Base-by-base conservation (phyloP, 129 eudicot species). In the Chrysanthemum seticuspe region DNA sequence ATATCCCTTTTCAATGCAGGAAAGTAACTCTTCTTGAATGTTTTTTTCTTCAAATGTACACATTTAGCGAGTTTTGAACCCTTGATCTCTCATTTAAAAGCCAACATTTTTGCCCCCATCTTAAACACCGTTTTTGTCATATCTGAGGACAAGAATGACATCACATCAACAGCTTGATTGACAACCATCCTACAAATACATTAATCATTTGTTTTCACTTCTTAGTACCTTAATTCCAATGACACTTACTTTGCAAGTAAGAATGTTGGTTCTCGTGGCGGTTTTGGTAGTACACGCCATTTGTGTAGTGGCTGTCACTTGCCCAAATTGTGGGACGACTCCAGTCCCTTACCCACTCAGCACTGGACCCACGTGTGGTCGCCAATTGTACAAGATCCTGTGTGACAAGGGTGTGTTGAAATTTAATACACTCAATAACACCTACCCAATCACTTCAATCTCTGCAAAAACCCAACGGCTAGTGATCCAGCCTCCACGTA, bases 291-390 rank as follows among this genome's bases (percentile, higher is more conserved):
- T 40, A 5, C 8, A 7, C 23, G 3, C 25, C 58, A 25, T 16
- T n/a, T 25, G 29, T 64, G 55, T 8, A 10, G 80, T 62, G 13
- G 72, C 73, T 6, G 18, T 78, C 18, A 74, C 27, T 0, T 90
- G 93, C 67, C 82, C 78, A 2, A 19, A 58, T 55, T n/a, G n/a
- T 87, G 88, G 93, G 61, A 76, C 40, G 6, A 79, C 65, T 10
- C 77, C 78, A n/a, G 87, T 89, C n/a, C 93, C 90, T 0, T 90
- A 87, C 68, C 91, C 90, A 7, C 76, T 90, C 6, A 87, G 89
- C 83, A 90, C 89, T 2, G 78, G 66, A n/a, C 83, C 85, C 1
- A 75, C 70, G 45, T 87, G 88, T n/a, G 94, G 96, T 13, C 65
- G 85, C 76, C 87, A 77, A 14, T 70, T 74, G 1, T 87, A 90